These are phyloP conservation scores for Hymenotorrendiella dingleyae DNA, from an alignment of 2,329 filamentous ascomycete species.

Conservation along the genomic window DNA sequence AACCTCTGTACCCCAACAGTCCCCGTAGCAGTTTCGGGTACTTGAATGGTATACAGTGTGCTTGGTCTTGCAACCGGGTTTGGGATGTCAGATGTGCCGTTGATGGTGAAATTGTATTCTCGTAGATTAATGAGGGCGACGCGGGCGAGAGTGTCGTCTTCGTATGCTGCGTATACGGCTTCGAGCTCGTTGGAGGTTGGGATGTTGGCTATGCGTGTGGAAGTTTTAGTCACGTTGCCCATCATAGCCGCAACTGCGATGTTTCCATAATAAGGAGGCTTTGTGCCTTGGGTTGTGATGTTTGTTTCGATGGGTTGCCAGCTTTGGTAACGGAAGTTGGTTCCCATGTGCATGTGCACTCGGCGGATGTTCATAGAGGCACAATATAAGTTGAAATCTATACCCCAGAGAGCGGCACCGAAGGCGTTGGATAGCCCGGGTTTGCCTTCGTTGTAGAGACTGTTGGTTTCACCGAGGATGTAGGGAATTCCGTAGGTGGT, in stretches of 20 bases:
- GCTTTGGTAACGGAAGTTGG: constrained; percentile 53
- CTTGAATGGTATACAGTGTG: constrained; percentile 38
- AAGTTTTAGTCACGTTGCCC: constrained; percentile 32
- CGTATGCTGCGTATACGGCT: constrained; percentile 52
- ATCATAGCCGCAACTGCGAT: constrained; percentile 52
- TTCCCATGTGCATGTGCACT: constrained; percentile 60
- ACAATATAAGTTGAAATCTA: constrained; percentile 56
- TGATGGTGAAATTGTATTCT: constrained; percentile 52
- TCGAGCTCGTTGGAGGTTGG: constrained; percentile 34
- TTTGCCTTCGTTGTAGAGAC: constrained; percentile 54
- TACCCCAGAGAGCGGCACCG: constrained; percentile 57
- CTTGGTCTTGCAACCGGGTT: constrained; percentile 29
- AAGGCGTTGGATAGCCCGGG: constrained; percentile 59
- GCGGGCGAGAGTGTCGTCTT: constrained; percentile 37
- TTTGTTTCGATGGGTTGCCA: constrained; percentile 55
- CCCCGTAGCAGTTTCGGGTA: constrained; percentile 24
- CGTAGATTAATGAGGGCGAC: constrained; percentile 53
- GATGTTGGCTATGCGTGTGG: constrained; percentile 43
- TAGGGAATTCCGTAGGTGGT: constrained; percentile 26
- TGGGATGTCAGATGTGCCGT: constrained; percentile 30
- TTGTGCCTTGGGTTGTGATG: constrained; percentile 47
- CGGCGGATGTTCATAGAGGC: constrained; percentile 50
- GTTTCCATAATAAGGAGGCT: constrained; percentile 59
- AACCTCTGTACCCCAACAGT: constrained; percentile 41
- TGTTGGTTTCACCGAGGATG: constrained; percentile 45